These are phyloP conservation scores for Lycium ferocissimum DNA, from an alignment of 257 asterid species.

Conservation along the genomic window DNA sequence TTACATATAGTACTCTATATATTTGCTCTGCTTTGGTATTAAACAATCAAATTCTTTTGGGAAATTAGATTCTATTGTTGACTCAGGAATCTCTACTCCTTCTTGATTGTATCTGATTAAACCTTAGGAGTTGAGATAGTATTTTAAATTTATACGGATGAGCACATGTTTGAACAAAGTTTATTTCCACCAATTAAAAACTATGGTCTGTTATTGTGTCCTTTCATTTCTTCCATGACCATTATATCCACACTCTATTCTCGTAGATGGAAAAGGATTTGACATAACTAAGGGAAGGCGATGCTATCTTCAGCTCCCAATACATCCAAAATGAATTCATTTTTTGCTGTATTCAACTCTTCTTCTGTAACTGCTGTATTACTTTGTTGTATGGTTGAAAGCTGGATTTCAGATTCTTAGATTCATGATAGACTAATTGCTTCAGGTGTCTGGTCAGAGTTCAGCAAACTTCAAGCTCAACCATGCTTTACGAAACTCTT, in stretches of 20 bases:
- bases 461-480: background rate
- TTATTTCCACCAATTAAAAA: background rate
- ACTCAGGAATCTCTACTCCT: background rate
- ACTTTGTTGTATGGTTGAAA: constrained; percentile 10
- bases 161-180: background rate
- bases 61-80: background rate
- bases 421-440: background rate
- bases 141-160: background rate
- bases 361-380: background rate
- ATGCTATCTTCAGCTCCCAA: background rate
- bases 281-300: background rate
- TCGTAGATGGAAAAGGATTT: background rate
- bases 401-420: background rate
- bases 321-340: background rate
- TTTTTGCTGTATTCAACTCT: background rate
- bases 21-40: background rate
- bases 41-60: background rate
- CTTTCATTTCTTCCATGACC: background rate
- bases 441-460: background rate
- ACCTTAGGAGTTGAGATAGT: background rate
- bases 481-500: constrained; percentile 16
- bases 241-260: background rate
- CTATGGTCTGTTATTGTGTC: background rate
- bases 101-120: background rate
- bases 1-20: background rate